Evolutionary conservation across 75 land plant species (phyloP), one percentile per base, ranked within the genome.

Genomic region (Picea glauca): DNA sequence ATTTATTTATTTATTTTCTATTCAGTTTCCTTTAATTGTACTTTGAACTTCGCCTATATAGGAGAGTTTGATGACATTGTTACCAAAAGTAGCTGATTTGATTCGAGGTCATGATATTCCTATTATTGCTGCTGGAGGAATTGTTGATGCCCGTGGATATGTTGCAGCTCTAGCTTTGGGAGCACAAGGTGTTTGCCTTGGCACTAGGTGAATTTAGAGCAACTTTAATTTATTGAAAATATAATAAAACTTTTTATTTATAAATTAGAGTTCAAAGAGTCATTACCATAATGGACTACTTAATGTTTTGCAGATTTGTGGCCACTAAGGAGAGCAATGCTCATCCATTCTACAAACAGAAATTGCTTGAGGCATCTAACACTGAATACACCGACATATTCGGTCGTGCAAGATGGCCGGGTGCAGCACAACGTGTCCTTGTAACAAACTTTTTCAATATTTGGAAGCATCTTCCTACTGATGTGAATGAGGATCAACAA

Each of bases 151-250:
- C 13, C 91, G 94, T 67, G 97, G 99, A 46, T 96, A 96, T 86
- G 93, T 92, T 62, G 97, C 99, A 65, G 94, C 97, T 11, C 62
- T 96, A 80, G 92, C 97, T 40, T 85, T 96, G 59, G 99, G 99
- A 40, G 99, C 99, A 73, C 85, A 89, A 30, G 99, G 93, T 61
- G 85, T 96, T 35, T 90, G 90, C 77, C 78, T 96, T 40, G 99
- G 99, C 61, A 96, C 99, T 38, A 91, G 98, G 98, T 95, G 30
- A 60, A 59, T 13, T 13, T 33, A 50, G 56, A 50, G 56, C 56
- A 50, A 50, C 56, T 50, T 50, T 50, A 50, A 50, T 50, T 50
- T 9, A 9, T 50, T 50, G 11, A 50, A 11, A 50, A 50, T 50
- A 50, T 9, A 9, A 50, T 50, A 9, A 33, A 14, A 40, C 33